Evolutionary conservation across 192 early-diverging fungal species (phyloP).

Genomic region (Gaertneriomyces semiglobifer): DNA sequence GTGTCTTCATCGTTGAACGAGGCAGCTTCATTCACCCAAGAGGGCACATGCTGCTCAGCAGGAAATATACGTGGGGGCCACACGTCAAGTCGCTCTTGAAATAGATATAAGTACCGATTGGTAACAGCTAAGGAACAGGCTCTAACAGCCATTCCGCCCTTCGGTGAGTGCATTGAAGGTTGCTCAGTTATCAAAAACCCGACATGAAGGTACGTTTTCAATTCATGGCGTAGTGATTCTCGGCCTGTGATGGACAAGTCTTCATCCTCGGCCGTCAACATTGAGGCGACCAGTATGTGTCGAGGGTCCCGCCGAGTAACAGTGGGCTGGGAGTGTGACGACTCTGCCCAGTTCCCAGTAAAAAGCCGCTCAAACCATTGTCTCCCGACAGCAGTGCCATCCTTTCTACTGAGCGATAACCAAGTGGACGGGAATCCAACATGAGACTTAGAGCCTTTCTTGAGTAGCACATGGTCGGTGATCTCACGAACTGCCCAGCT

Average conservation of each 20-base stretch:
- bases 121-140: slow-evolving; percentile 38
- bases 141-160: slow-evolving; percentile 28
- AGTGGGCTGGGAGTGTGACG: not conserved
- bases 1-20: not conserved
- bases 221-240: slow-evolving; percentile 29
- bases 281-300: not conserved
- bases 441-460: too few relatives aligned
- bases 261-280: slow-evolving; percentile 28
- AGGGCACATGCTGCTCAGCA: slow-evolving; percentile 16
- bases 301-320: not conserved
- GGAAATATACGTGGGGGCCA: slow-evolving; percentile 55
- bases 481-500: too few relatives aligned
- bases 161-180: slow-evolving; percentile 3
- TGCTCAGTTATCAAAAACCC: slow-evolving; percentile 35
- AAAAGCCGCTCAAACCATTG: slow-evolving; percentile 15
- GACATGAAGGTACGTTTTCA: slow-evolving; percentile 45
- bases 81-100: slow-evolving; percentile 45
- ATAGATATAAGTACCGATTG: slow-evolving; percentile 45
- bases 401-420: too few relatives aligned
- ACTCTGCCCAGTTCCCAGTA: slow-evolving; percentile 10
- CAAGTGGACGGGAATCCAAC: too few relatives aligned
- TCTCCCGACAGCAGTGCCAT: not conserved
- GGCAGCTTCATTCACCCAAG: slow-evolving; percentile 20
- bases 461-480: too few relatives aligned
- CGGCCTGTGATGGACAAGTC: slow-evolving; percentile 29